Conservation (phyloP, 2,329 filamentous ascomycete genomes). For the Ophiobolus disseminans region DNA sequence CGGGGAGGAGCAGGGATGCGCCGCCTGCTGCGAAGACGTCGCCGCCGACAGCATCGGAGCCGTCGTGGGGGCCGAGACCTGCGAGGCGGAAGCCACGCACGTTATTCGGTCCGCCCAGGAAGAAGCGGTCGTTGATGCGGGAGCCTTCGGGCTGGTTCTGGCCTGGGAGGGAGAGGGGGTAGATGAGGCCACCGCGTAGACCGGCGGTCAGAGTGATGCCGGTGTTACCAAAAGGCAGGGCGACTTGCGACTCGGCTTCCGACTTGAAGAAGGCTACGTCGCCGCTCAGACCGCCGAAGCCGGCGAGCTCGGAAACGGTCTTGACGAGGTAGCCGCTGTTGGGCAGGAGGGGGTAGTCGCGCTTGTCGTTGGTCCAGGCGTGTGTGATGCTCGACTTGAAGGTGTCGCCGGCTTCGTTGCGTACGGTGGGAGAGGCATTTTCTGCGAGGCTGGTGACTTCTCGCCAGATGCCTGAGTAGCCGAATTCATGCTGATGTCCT, state of each 20-base stretch:
- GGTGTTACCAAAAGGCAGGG: slow-evolving; percentile 75
- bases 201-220: slow-evolving; percentile 85
- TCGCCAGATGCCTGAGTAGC: slow-evolving; percentile 84
- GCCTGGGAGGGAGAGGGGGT: slow-evolving; percentile 74
- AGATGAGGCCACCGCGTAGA: slow-evolving; percentile 81
- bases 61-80: slow-evolving; percentile 88
- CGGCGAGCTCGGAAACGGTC: slow-evolving; percentile 81
- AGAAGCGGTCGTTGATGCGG: slow-evolving; percentile 91
- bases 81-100: slow-evolving; percentile 91
- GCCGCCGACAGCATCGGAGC: slow-evolving; percentile 83
- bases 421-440: slow-evolving; percentile 80
- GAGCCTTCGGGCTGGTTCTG: slow-evolving; percentile 67
- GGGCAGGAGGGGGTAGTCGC: slow-evolving; percentile 86
- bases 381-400: slow-evolving; percentile 89
- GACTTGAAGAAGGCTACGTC: slow-evolving; percentile 94
- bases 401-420: slow-evolving; percentile 85
- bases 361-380: slow-evolving; percentile 77
- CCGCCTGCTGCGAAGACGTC: slow-evolving; percentile 91
- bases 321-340: slow-evolving; percentile 82
- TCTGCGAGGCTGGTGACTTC: slow-evolving; percentile 81
- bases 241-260: slow-evolving; percentile 82
- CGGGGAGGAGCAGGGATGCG: slow-evolving; percentile 81
- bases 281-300: slow-evolving; percentile 80
- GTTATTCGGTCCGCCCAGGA: slow-evolving; percentile 91
- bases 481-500: slow-evolving; percentile 76